A percentile compares a stretch with the other conserved stretches of the same genome.
These are phyloP conservation scores for Cetraspora pellucida DNA, from an alignment of 192 early-diverging fungal genomes.

Conservation along the genomic window DNA sequence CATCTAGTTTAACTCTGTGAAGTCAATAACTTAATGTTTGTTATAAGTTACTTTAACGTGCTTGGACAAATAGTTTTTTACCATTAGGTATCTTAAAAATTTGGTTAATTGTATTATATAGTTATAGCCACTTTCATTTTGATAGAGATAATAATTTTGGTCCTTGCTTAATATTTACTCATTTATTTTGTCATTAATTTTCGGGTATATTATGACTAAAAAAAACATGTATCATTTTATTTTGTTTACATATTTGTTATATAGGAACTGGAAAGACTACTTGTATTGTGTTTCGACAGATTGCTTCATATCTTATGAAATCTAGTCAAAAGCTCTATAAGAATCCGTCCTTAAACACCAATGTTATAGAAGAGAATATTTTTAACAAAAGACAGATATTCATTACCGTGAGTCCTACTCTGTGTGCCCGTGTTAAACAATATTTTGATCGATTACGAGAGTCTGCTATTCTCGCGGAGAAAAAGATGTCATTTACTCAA, in stretches of 20 bases:
- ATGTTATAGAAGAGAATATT: background rate
- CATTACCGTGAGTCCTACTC: slow-evolving; percentile 15
- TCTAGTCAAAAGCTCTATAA: background rate
- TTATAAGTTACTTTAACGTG: too few species aligned
- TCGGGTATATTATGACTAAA: background rate
- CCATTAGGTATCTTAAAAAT: too few species aligned
- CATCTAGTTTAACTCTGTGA: background rate
- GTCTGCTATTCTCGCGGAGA: background rate
- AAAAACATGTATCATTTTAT: background rate
- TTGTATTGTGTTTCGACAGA: background rate
- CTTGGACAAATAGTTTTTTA: too few species aligned
- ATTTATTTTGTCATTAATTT: too few species aligned
- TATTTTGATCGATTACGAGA: slow-evolving; percentile 17
- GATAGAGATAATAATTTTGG: too few species aligned
- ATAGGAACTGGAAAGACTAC: slow-evolving; percentile 28
- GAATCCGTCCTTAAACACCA: background rate
- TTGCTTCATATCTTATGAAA: slow-evolving; percentile 8
- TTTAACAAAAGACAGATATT: slow-evolving; percentile 29
- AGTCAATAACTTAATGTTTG: too few species aligned
- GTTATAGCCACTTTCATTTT: too few species aligned
- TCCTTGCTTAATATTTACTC: too few species aligned
- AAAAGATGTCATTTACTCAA: background rate
- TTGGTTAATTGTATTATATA: too few species aligned
- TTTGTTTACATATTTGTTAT: background rate
- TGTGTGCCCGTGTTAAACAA: slow-evolving; percentile 13